A percentile compares a stretch with the other conserved stretches of the same genome.
phyloP scores from a whole-genome alignment of 345 rosid genomes.

The Eucalyptus cloeziana region DNA sequence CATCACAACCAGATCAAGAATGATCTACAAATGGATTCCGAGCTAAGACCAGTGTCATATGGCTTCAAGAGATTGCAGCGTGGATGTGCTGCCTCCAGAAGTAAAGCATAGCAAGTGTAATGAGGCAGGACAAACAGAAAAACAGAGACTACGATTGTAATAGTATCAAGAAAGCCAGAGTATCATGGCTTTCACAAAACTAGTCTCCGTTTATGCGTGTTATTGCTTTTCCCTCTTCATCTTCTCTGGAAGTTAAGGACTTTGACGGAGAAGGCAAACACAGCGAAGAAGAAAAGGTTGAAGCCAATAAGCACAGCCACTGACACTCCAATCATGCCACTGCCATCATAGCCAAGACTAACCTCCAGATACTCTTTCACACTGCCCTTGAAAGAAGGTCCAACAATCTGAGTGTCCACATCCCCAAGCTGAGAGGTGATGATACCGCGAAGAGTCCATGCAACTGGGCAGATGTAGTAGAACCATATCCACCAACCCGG shows the following conservation, averaged over 20 bases:
- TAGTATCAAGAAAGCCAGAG: background rate
- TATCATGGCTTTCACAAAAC: background rate
- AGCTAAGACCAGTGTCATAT: background rate
- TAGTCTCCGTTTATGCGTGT: background rate
- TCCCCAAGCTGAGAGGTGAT: slow-evolving; percentile 79
- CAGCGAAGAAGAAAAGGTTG: slow-evolving; percentile 44
- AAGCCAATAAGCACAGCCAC: slow-evolving; percentile 43
- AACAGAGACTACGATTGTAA: background rate
- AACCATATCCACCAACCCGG: slow-evolving; percentile 98
- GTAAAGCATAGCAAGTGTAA: background rate
- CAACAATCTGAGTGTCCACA: slow-evolving; percentile 45
- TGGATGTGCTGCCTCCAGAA: background rate
- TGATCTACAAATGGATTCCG: background rate
- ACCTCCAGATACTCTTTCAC: slow-evolving; percentile 51
- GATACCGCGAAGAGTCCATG: slow-evolving; percentile 78
- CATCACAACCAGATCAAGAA: background rate
- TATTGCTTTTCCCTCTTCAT: slow-evolving; percentile 3
- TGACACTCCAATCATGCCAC: slow-evolving; percentile 38
- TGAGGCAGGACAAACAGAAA: background rate
- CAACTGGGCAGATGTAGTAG: slow-evolving; percentile 69
- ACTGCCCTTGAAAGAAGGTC: slow-evolving; percentile 38
- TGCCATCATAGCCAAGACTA: slow-evolving; percentile 22
- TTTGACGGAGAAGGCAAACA: slow-evolving; percentile 50
- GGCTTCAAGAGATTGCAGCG: background rate
- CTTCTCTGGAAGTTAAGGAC: slow-evolving; percentile 76